A percentile compares a stretch with the other conserved stretches of the same genome.
phyloP scores from a whole-genome alignment of 2,329 filamentous ascomycete genomes.

The Nothopassalora personata region DNA sequence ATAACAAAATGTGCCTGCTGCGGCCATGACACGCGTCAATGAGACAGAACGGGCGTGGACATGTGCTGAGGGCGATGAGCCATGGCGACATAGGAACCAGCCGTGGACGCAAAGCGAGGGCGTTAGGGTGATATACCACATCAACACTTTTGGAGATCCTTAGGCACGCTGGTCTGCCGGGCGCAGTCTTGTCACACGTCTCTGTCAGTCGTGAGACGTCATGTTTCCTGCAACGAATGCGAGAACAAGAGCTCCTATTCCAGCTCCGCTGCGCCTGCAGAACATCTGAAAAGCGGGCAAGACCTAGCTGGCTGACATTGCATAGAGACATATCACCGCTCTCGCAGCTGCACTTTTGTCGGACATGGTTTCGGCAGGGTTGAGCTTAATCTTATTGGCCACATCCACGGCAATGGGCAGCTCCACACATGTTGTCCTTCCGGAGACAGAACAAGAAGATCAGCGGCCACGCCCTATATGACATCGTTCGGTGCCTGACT shows the following conservation, averaged over 20 bases:
- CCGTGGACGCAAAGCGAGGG: conserved; percentile 2
- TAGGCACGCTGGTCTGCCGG: too few species aligned
- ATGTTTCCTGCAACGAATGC: too few species aligned
- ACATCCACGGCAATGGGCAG: background rate
- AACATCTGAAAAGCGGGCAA: too few species aligned
- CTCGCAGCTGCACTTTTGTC: background rate
- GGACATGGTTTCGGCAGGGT: background rate
- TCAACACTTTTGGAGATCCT: background rate
- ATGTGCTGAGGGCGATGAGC: background rate
- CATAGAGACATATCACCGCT: background rate
- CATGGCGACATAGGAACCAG: background rate
- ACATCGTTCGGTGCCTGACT: background rate
- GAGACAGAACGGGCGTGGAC: background rate
- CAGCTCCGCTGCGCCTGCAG: too few species aligned
- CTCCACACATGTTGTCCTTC: background rate
- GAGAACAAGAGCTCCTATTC: too few species aligned
- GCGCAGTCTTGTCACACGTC: too few species aligned
- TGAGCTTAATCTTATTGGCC: background rate
- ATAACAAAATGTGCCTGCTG: background rate
- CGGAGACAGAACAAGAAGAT: background rate
- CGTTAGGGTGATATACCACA: conserved; percentile 8
- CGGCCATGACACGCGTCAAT: background rate
- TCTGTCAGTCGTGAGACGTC: too few species aligned
- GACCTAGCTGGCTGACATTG: background rate
- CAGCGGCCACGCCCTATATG: background rate